These are phyloP conservation scores for Zasmidium angulare DNA, from an alignment of 2,329 filamentous ascomycete species.

Conservation along the genomic window DNA sequence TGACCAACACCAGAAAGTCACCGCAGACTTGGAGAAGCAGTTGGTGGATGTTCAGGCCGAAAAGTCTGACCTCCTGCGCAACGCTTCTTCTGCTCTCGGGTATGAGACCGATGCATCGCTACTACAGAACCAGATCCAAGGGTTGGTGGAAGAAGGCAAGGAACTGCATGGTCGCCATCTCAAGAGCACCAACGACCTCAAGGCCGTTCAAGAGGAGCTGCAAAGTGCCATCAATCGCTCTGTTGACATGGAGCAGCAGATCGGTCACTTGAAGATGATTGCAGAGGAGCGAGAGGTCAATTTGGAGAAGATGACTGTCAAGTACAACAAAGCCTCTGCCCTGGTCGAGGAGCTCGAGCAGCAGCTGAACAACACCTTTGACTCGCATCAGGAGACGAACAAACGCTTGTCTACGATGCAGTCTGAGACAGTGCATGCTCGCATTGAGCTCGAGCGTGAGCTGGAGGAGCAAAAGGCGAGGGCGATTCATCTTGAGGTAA, in stretches of 20 bases:
- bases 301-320: conserved; percentile 56
- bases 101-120: conserved; percentile 54
- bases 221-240: conserved; percentile 40
- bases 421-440: conserved; percentile 46
- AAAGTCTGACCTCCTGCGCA: conserved; percentile 60
- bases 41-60: conserved; percentile 61
- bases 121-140: conserved; percentile 44
- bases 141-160: conserved; percentile 47
- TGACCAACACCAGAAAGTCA: conserved; percentile 34
- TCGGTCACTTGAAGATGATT: conserved; percentile 47
- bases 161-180: conserved; percentile 44
- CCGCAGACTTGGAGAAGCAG: conserved; percentile 56
- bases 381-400: conserved; percentile 80
- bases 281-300: conserved; percentile 59
- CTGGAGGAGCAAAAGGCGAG: conserved; percentile 77
- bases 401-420: conserved; percentile 77
- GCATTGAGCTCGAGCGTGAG: conserved; percentile 54
- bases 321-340: conserved; percentile 87
- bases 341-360: conserved; percentile 96
- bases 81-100: conserved; percentile 63
- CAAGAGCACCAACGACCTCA: conserved; percentile 44
- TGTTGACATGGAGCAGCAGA: conserved; percentile 42
- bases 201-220: conserved; percentile 44
- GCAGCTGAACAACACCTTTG: conserved; percentile 91
- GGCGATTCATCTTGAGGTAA: conserved; percentile 75